These are phyloP conservation scores for Melocanna baccifera DNA, from an alignment of 176 grass and related monocot species.

Conservation along the genomic window DNA sequence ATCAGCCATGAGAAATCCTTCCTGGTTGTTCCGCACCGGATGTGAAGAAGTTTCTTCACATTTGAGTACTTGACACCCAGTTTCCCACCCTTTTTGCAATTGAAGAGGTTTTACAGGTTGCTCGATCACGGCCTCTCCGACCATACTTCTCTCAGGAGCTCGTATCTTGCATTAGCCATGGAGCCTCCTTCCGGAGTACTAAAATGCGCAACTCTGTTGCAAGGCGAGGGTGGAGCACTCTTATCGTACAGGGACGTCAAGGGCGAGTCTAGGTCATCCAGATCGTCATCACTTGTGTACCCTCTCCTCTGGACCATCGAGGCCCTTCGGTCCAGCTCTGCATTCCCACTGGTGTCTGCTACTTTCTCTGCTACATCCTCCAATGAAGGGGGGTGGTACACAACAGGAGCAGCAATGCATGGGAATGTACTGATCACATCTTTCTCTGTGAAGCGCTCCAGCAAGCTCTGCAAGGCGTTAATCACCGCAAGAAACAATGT, in stretches of 20 bases:
- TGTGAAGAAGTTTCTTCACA: background rate
- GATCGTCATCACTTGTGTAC: conserved; percentile 80
- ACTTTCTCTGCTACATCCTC: conserved; percentile 49
- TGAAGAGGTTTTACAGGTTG: background rate
- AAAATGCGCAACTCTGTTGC: background rate
- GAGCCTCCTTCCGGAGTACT: conserved; percentile 1
- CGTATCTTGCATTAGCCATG: conserved; percentile 49
- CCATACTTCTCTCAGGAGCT: conserved; percentile 71
- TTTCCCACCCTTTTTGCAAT: background rate
- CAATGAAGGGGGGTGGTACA: conserved; percentile 43
- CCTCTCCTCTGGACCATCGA: conserved; percentile 62
- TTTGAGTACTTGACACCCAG: background rate
- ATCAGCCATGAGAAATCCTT: background rate
- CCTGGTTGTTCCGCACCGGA: background rate
- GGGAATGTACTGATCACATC: conserved; percentile 53
- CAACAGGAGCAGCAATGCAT: conserved; percentile 47
- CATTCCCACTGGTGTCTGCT: conserved; percentile 8
- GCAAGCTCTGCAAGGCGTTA: conserved; percentile 41
- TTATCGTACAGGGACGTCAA: conserved; percentile 56
- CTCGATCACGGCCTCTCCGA: conserved; percentile 17
- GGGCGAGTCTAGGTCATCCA: conserved; percentile 61
- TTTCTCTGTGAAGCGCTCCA: conserved; percentile 45
- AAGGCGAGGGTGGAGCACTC: conserved; percentile 48
- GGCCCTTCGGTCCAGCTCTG: conserved; percentile 21
- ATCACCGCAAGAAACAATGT: background rate